phyloP scores from a whole-genome alignment of 768 basidiomycete genomes.

The Lentinula sp. region DNA sequence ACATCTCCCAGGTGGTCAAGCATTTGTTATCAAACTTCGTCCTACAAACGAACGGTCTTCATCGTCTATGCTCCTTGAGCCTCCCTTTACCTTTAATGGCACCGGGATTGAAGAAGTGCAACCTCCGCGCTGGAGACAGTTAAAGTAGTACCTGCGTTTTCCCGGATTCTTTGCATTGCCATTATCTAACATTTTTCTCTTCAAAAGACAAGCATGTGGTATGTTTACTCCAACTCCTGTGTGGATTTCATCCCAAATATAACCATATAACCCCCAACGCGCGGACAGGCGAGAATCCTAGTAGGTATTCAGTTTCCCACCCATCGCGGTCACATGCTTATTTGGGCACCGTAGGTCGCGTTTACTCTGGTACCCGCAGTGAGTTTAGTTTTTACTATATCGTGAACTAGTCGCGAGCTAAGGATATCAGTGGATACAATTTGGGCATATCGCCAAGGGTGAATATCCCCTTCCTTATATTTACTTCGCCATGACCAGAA shows the following conservation, averaged over 20 bases:
- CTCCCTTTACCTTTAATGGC: slow-evolving; percentile 45
- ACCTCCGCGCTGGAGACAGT: slow-evolving; percentile 59
- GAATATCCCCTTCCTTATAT: slow-evolving; percentile 1
- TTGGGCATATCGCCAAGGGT: slow-evolving; percentile 62
- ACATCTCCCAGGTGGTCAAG: slow-evolving; percentile 58
- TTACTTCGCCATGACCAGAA: slow-evolving; percentile 9
- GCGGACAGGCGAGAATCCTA: slow-evolving; percentile 48
- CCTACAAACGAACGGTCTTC: slow-evolving; percentile 67
- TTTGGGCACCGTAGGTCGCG: slow-evolving; percentile 24
- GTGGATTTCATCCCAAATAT: not conserved
- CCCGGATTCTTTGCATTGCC: not conserved
- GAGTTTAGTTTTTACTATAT: not conserved
- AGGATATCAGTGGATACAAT: slow-evolving; percentile 44
- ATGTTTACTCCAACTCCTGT: slow-evolving; percentile 8
- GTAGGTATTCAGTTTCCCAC: slow-evolving; percentile 35
- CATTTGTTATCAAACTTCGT: slow-evolving; percentile 77
- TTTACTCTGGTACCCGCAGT: slow-evolving; percentile 33
- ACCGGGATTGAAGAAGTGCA: slow-evolving; percentile 30
- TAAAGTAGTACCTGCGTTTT: slow-evolving; percentile 50
- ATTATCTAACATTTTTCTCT: not conserved
- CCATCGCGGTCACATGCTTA: slow-evolving; percentile 7
- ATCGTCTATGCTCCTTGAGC: slow-evolving; percentile 73
- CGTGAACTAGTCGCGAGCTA: not conserved
- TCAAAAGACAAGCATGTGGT: slow-evolving; percentile 42
- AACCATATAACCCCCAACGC: not conserved